phyloP scores from a whole-genome alignment of 31 red algal species.

The Endocladia muricata region DNA sequence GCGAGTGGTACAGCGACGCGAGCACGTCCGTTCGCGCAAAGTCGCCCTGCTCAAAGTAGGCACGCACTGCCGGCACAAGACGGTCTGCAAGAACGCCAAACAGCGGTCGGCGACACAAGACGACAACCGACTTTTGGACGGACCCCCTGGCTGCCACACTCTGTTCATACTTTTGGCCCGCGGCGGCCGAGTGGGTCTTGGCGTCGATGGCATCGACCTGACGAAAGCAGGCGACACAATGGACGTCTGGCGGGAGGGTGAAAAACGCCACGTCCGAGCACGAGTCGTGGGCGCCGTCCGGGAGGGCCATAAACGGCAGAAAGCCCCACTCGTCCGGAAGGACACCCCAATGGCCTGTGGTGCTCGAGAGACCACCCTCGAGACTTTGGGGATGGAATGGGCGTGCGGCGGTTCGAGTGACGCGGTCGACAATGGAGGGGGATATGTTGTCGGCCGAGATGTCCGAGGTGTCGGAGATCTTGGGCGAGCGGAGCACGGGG shows the following conservation, averaged over 20 bases:
- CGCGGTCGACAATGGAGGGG: slow-evolving; percentile 12
- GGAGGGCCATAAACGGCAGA: slow-evolving; percentile 83
- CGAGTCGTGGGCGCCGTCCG: slow-evolving; percentile 76
- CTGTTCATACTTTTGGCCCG: slow-evolving; percentile 22
- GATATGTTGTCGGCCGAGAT: slow-evolving; percentile 31
- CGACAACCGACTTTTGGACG: slow-evolving; percentile 82
- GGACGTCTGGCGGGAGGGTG: slow-evolving; percentile 53
- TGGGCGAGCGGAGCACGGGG: slow-evolving; percentile 64
- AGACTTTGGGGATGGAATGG: neutral
- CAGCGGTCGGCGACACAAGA: slow-evolving; percentile 70
- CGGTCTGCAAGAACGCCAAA: slow-evolving; percentile 74
- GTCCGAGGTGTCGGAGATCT: slow-evolving; percentile 74
- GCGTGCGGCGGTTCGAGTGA: neutral
- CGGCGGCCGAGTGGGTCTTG: slow-evolving; percentile 54
- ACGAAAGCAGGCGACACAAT: slow-evolving; percentile 74
- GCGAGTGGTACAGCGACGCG: slow-evolving; percentile 62
- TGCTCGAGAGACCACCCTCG: neutral
- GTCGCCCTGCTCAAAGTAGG: slow-evolving; percentile 86
- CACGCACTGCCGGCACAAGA: slow-evolving; percentile 61
- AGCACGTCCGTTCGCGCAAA: slow-evolving; percentile 84
- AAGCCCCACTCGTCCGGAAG: slow-evolving; percentile 65
- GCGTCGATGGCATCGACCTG: slow-evolving; percentile 61
- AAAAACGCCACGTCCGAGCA: slow-evolving; percentile 67
- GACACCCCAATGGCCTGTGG: slow-evolving; percentile 47
- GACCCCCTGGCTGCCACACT: slow-evolving; percentile 69